phyloP scores from a whole-genome alignment of 306 rosid genomes.

The Pterocarpus macrocarpus region DNA sequence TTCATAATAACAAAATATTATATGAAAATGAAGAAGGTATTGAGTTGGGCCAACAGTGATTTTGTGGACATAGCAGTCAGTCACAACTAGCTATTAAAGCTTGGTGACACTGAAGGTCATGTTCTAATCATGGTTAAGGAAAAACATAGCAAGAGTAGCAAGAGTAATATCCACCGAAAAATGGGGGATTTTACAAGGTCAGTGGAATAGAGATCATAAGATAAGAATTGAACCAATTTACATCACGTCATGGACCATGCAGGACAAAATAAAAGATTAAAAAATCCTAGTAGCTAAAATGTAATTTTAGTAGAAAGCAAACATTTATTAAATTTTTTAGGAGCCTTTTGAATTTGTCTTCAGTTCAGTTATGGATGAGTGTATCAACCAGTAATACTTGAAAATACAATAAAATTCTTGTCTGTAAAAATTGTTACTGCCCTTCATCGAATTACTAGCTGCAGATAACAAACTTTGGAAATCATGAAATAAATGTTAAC shows the following conservation, averaged over 20 bases:
- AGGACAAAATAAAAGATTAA: not conserved
- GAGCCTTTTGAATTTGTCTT: not conserved
- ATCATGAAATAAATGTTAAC: not conserved
- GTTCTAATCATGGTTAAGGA: conserved; percentile 2
- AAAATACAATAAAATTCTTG: not conserved
- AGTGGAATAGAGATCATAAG: not conserved
- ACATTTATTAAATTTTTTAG: not conserved
- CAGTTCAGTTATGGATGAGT: not conserved
- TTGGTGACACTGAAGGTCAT: conserved; percentile 4
- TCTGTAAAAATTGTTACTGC: not conserved
- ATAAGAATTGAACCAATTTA: no score
- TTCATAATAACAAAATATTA: not conserved
- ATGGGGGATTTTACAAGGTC: not conserved
- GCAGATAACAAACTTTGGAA: not conserved
- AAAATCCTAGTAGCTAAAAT: conserved; percentile 9
- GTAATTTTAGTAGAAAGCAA: not conserved
- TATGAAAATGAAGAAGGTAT: no score
- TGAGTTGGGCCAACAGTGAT: not conserved
- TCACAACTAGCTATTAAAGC: not conserved
- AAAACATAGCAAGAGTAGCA: not conserved
- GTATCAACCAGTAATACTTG: not conserved
- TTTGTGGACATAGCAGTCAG: not conserved
- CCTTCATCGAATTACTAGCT: conserved; percentile 25
- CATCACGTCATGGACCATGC: not conserved
- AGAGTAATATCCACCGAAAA: not conserved